These are phyloP conservation scores for Ogataea nakhonphanomensis DNA, from an alignment of 805 yeast species.

Conservation along the genomic window DNA sequence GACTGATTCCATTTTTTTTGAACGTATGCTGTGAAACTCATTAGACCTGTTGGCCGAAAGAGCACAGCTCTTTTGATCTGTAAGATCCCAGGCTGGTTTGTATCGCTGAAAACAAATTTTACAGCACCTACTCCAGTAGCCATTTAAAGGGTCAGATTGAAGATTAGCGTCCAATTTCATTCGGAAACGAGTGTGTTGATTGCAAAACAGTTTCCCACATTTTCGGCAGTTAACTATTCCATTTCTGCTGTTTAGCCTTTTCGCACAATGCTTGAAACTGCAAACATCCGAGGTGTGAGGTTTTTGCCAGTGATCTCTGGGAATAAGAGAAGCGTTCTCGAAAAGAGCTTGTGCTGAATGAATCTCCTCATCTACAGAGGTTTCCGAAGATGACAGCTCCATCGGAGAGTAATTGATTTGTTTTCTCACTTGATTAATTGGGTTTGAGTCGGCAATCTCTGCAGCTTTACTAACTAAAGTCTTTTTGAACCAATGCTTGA, in stretches of 20 bases:
- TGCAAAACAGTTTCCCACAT: constrained; percentile 74
- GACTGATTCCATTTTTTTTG: constrained; percentile 41
- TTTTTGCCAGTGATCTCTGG: constrained; percentile 57
- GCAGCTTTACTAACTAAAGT: constrained; percentile 37
- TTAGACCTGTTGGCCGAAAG: constrained; percentile 41
- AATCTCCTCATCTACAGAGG: background rate
- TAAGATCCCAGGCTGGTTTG: constrained; percentile 12
- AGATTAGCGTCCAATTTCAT: constrained; percentile 50
- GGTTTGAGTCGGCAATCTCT: constrained; percentile 27
- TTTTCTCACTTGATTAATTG: no score
- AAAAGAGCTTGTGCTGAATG: background rate
- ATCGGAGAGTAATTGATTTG: no score
- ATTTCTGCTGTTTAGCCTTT: constrained; percentile 44
- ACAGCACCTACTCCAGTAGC: constrained; percentile 74
- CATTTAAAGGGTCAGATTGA: constrained; percentile 43
- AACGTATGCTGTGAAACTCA: constrained; percentile 41
- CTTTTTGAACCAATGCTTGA: constrained; percentile 43
- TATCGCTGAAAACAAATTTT: constrained; percentile 51
- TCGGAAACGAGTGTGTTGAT: constrained; percentile 53
- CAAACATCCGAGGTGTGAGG: constrained; percentile 45
- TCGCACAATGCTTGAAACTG: constrained; percentile 38
- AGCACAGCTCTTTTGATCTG: constrained; percentile 7
- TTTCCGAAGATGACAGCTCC: background rate
- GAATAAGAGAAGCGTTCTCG: constrained; percentile 14
- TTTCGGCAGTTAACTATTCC: constrained; percentile 68